Evolutionary conservation across 2,329 filamentous ascomycete genomes (phyloP), one percentile per base, ranked within the genome.

Genomic region (Cladophialophora psammophila): DNA sequence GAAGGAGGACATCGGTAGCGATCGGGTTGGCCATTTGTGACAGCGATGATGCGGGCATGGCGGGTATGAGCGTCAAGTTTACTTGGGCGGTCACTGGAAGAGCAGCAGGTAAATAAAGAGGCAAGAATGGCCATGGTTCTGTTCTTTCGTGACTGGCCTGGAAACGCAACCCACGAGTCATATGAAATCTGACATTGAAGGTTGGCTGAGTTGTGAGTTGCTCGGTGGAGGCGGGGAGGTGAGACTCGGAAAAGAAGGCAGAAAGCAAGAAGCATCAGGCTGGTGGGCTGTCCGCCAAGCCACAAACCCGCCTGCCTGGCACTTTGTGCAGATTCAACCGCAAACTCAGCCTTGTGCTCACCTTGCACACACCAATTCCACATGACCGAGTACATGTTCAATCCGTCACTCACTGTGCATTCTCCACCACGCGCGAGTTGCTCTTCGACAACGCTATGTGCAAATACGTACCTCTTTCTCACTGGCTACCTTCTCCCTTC

Each of bases 1-100:
- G 52, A 32, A 26, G 32, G 36, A 38, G 55, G 65, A 31, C 68
- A 40, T 35, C 57, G 52, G 55, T 57, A 32, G 35, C 40, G 42
- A 4, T 10, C 12, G 2, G 50, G 20, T 15, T 55, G n/a, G 13
- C 18, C 15, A 36, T 56, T 26, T 31, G 61, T 65, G 52, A 69
- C 60, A 35, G 68, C 54, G 36, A 67, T 59, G 20, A 71, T 62
- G 54, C 70, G 70, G 32, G 68, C 61, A 57, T 67, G 68, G 9
- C 66, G 64, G 50, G 65, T 48, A 42, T 70, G 64, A 13, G 61
- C 64, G 10, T 70, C 65, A 13, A 48, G 59, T 36, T 67, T 64
- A 58, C 60, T 60, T 55, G 60, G 32, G 7, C 58, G 42, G 58
- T 64, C 58, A n/a, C 62, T 54, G 10, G 64, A 65, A 18, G 52